Conservation (phyloP, 108 stramenopile genomes). For the Epithemia pelagica region DNA sequence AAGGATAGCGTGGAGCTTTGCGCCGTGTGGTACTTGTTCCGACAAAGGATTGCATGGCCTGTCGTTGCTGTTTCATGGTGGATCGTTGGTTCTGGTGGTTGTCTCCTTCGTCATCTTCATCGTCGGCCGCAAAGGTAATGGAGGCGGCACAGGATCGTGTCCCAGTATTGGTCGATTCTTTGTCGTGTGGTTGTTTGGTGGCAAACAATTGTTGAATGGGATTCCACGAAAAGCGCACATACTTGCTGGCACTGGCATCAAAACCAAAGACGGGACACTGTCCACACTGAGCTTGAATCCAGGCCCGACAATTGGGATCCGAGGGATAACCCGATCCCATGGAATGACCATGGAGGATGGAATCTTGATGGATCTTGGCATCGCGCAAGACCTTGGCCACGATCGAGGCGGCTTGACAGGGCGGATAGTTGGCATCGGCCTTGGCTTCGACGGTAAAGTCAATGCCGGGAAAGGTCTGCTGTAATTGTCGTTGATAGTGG, state of each 20-base stretch:
- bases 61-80: neutral
- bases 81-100: neutral
- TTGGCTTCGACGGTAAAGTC: slow-evolving; percentile 88
- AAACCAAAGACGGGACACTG: slow-evolving; percentile 68
- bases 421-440: slow-evolving; percentile 89
- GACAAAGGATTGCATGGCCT: neutral
- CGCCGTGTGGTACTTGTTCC: neutral
- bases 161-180: slow-evolving; percentile 56
- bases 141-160: neutral
- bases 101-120: neutral
- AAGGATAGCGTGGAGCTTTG: neutral
- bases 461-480: slow-evolving; percentile 58
- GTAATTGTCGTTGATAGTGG: slow-evolving; percentile 53
- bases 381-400: slow-evolving; percentile 22
- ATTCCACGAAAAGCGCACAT: slow-evolving; percentile 72
- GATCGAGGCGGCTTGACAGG: slow-evolving; percentile 77
- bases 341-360: neutral
- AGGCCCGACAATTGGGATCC: slow-evolving; percentile 67
- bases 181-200: slow-evolving; percentile 46
- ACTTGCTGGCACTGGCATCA: slow-evolving; percentile 21
- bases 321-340: slow-evolving; percentile 66
- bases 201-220: slow-evolving; percentile 48
- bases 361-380: neutral
- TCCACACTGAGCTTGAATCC: slow-evolving; percentile 45
- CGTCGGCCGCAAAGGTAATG: neutral